A percentile compares a stretch with the other conserved stretches of the same genome.
Evolutionary conservation across 2,329 filamentous ascomycete genomes (phyloP).

Genomic region (Paecilomyces sp.): DNA sequence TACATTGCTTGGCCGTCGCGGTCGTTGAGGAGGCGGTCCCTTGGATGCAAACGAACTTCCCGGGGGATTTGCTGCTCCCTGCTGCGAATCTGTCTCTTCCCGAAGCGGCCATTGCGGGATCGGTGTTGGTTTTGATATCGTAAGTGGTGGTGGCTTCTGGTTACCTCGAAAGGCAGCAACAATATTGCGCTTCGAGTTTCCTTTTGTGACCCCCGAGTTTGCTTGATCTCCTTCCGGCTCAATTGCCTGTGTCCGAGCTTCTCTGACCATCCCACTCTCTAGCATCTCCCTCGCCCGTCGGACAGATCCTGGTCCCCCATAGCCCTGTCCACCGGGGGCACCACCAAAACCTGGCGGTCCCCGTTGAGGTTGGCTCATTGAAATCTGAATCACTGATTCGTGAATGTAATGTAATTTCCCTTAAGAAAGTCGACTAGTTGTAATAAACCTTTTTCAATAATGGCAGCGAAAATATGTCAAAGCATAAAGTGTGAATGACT

Average conservation of each 20-base stretch:
- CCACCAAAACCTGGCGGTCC: conserved; percentile 5
- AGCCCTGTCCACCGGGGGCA: conserved; percentile 4
- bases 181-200: neutral
- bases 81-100: conserved; percentile 19
- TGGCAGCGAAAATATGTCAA: neutral
- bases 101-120: conserved; percentile 42
- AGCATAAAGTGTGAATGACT: neutral
- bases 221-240: neutral
- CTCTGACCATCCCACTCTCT: conserved; percentile 22
- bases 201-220: neutral
- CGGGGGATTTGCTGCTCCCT: conserved; percentile 17
- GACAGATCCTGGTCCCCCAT: conserved; percentile 24
- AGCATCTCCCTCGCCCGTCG: conserved; percentile 27
- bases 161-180: conserved; percentile 4
- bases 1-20: conserved; percentile 30
- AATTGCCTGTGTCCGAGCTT: conserved; percentile 1
- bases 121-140: conserved; percentile 20
- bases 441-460: neutral
- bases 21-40: conserved; percentile 35
- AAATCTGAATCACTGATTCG: neutral
- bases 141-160: conserved; percentile 8
- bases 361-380: conserved; percentile 15
- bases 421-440: neutral
- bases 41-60: conserved; percentile 19
- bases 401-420: neutral